phyloP scores from a whole-genome alignment of 148 eudicot genomes.

The Drosera capensis region DNA sequence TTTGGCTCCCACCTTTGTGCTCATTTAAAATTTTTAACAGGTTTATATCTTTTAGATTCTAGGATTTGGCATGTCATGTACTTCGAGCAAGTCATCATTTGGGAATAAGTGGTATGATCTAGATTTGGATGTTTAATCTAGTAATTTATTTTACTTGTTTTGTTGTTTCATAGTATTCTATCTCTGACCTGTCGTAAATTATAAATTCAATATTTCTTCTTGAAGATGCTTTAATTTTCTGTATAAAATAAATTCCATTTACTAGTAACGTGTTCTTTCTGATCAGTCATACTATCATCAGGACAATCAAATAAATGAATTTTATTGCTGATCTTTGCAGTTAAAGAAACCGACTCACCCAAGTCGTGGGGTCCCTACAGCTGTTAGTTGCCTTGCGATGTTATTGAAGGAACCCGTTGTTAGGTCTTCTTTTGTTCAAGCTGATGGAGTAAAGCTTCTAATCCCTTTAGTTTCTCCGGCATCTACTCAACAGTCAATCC shows the following conservation, averaged over 20 bases:
- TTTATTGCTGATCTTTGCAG: conserved; percentile 30
- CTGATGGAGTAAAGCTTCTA: conserved; percentile 89
- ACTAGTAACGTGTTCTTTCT: neutral
- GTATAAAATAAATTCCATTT: neutral
- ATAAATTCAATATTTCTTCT: too few relatives aligned
- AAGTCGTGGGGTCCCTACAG: conserved; percentile 51
- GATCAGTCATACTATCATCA: neutral
- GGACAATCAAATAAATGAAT: too few relatives aligned
- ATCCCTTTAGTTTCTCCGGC: conserved; percentile 83
- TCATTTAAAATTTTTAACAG: neutral
- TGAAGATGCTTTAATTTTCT: neutral
- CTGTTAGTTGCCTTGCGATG: conserved; percentile 66
- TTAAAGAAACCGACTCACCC: conserved; percentile 87
- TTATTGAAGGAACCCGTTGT: conserved; percentile 79
- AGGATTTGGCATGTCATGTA: too few relatives aligned
- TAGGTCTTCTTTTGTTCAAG: conserved; percentile 82
- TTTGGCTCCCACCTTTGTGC: conserved; percentile 8
- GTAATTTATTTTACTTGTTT: too few relatives aligned
- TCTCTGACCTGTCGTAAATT: too few relatives aligned
- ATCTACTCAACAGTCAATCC: conserved; percentile 85
- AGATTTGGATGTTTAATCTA: too few relatives aligned
- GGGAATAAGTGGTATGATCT: too few relatives aligned
- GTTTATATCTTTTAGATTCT: neutral
- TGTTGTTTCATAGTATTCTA: too few relatives aligned
- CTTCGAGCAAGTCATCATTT: too few relatives aligned